These are phyloP conservation scores for Pythium monospermum DNA, from an alignment of 352 stramenopile genomes.

Conservation along the genomic window DNA sequence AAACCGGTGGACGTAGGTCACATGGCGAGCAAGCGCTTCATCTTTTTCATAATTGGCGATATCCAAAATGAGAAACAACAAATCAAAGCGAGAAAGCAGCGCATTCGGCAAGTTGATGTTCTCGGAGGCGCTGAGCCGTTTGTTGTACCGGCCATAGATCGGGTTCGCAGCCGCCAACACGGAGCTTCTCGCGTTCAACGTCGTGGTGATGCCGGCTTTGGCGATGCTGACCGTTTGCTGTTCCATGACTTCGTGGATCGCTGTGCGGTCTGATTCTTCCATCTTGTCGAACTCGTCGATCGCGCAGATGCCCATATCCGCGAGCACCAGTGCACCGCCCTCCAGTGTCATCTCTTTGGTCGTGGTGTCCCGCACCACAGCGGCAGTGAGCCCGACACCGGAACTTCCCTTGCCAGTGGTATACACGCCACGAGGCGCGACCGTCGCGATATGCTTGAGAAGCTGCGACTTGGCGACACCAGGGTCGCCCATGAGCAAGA, in stretches of 20 bases:
- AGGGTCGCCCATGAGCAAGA: constrained; percentile 98
- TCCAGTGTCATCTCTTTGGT: constrained; percentile 93
- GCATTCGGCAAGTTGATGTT: constrained; percentile 99
- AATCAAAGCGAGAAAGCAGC: constrained; percentile 98
- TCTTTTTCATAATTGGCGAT: constrained; percentile 92
- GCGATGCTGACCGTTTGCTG: constrained; percentile 99
- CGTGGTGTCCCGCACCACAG: constrained; percentile 93
- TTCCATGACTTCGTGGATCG: constrained; percentile 99
- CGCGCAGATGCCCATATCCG: constrained; percentile 97
- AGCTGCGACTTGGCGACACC: constrained; percentile 99
- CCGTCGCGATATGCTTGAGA: constrained; percentile 97
- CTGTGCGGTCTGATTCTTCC: constrained; percentile 96
- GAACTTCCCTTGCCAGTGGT: constrained; percentile 99
- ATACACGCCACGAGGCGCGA: constrained; percentile 97
- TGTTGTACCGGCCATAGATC: constrained; percentile 93
- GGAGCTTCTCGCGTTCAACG: constrained; percentile 94
- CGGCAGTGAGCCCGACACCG: constrained; percentile 97
- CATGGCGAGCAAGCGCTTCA: constrained; percentile 87
- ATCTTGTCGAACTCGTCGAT: constrained; percentile 99
- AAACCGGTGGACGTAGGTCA: constrained; percentile 92
- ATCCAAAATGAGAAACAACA: constrained; percentile 98
- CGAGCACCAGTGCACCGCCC: constrained; percentile 96
- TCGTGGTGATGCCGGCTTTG: constrained; percentile 99
- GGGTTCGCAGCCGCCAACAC: constrained; percentile 99
- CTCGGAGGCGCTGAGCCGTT: constrained; percentile 83